Conservation (phyloP, 805 yeast genomes). For the Ogataea neopini region DNA sequence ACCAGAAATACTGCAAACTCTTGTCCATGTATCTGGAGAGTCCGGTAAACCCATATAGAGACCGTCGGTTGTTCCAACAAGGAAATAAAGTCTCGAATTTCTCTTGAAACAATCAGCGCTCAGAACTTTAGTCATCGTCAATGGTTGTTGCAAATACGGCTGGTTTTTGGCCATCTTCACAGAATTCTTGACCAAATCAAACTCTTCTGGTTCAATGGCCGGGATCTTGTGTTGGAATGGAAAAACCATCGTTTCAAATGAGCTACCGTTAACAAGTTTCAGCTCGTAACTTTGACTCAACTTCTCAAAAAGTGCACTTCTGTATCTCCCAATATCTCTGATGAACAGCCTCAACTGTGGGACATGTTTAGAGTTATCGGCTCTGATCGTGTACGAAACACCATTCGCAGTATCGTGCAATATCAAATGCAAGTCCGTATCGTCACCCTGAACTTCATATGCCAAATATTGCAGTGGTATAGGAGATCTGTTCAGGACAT, state of each 20-base stretch:
- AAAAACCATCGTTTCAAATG: slow-evolving; percentile 18
- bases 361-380: slow-evolving; percentile 25
- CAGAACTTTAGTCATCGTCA: slow-evolving; percentile 13
- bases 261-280: slow-evolving; percentile 24
- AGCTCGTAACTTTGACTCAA: slow-evolving; percentile 22
- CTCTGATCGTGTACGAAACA: slow-evolving; percentile 20
- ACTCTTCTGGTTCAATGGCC: slow-evolving; percentile 10
- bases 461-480: slow-evolving; percentile 33
- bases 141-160: slow-evolving; percentile 20
- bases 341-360: slow-evolving; percentile 27
- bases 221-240: slow-evolving; percentile 13
- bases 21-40: slow-evolving; percentile 53
- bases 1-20: slow-evolving; percentile 51
- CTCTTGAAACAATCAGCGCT: slow-evolving; percentile 41
- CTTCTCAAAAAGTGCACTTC: slow-evolving; percentile 23
- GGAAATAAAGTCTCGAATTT: slow-evolving; percentile 45
- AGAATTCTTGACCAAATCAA: slow-evolving; percentile 19
- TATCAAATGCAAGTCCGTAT: slow-evolving; percentile 19
- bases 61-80: slow-evolving; percentile 67
- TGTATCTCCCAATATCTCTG: slow-evolving; percentile 22
- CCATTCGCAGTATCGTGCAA: slow-evolving; percentile 29
- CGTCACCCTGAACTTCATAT: slow-evolving; percentile 19
- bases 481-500: slow-evolving; percentile 26
- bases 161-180: slow-evolving; percentile 10
- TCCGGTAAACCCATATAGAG: slow-evolving; percentile 52